Percentiles rank a stretch among this genome's conserved stretches.
Evolutionary conservation across 164 flowering plant genomes (phyloP).

Genomic region (Annona cherimola): DNA sequence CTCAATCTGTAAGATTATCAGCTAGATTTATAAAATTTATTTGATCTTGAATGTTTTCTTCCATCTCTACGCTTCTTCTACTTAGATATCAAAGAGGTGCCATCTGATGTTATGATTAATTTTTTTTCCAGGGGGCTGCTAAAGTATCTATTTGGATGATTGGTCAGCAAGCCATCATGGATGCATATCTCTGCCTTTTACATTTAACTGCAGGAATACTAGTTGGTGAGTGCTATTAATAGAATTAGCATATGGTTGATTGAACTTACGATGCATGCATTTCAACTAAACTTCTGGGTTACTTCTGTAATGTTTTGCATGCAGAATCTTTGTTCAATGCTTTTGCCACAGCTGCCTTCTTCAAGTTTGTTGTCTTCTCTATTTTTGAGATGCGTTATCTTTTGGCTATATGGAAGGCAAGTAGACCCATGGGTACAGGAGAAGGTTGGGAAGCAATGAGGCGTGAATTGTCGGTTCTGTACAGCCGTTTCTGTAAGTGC

Average conservation of each 20-base stretch:
- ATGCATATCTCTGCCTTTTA: slow-evolving; percentile 95
- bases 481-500: slow-evolving; percentile 96
- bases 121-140: slow-evolving; percentile 77
- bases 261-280: neutral
- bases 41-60: neutral
- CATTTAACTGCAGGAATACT: slow-evolving; percentile 96
- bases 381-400: slow-evolving; percentile 99
- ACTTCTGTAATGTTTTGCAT: slow-evolving; percentile 16
- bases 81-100: neutral
- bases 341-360: slow-evolving; percentile 97
- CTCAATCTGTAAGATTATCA: slow-evolving; percentile 77
- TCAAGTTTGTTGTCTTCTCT: slow-evolving; percentile 98
- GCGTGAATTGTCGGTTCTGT: slow-evolving; percentile 90
- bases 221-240: slow-evolving; percentile 57
- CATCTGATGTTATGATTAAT: slow-evolving; percentile 4
- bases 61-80: neutral
- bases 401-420: slow-evolving; percentile 98
- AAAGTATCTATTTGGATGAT: slow-evolving; percentile 90
- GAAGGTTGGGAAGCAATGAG: slow-evolving; percentile 99
- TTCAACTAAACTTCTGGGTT: neutral
- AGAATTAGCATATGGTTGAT: neutral
- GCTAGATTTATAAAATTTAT: neutral
- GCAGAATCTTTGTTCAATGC: slow-evolving; percentile 97
- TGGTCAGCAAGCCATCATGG: slow-evolving; percentile 98
- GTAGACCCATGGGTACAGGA: slow-evolving; percentile 71